A percentile compares a stretch with the other conserved stretches of the same genome.
Evolutionary conservation across 116 monocot genomes (phyloP).

Genomic region (Posidonia oceanica): DNA sequence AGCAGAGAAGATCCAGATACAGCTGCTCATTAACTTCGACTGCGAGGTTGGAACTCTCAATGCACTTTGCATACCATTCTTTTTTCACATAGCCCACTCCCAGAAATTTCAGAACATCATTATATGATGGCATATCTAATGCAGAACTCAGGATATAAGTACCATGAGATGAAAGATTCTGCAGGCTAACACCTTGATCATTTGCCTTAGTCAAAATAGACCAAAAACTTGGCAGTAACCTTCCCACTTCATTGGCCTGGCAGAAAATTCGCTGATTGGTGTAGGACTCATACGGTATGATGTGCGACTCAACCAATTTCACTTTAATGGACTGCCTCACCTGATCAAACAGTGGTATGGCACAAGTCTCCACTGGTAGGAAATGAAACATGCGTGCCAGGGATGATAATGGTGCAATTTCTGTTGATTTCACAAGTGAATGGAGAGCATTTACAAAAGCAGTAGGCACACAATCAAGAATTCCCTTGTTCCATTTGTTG

Average conservation of each 20-base stretch:
- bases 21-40: slow-evolving; percentile 14
- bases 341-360: slow-evolving; percentile 10
- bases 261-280: slow-evolving; percentile 22
- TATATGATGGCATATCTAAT: slow-evolving; percentile 15
- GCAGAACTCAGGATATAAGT: slow-evolving; percentile 15
- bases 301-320: slow-evolving; percentile 11
- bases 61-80: slow-evolving; percentile 34
- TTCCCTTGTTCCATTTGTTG: slow-evolving; percentile 44
- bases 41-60: slow-evolving; percentile 20
- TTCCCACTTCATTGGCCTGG: slow-evolving; percentile 14
- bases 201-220: slow-evolving; percentile 15
- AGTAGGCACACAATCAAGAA: slow-evolving; percentile 36
- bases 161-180: slow-evolving; percentile 19
- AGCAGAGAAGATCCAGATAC: slow-evolving; percentile 24
- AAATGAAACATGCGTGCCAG: slow-evolving; percentile 25
- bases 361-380: slow-evolving; percentile 16
- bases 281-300: slow-evolving; percentile 35
- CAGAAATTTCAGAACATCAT: slow-evolving; percentile 19
- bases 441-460: slow-evolving; percentile 42
- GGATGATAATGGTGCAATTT: slow-evolving; percentile 12
- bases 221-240: slow-evolving; percentile 26
- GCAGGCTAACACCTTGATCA: slow-evolving; percentile 14
- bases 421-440: slow-evolving; percentile 17
- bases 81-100: slow-evolving; percentile 16
- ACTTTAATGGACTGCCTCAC: slow-evolving; percentile 22